Evolutionary conservation across 495 filamentous ascomycete genomes (phyloP).

Genomic region (Collariella sp.): DNA sequence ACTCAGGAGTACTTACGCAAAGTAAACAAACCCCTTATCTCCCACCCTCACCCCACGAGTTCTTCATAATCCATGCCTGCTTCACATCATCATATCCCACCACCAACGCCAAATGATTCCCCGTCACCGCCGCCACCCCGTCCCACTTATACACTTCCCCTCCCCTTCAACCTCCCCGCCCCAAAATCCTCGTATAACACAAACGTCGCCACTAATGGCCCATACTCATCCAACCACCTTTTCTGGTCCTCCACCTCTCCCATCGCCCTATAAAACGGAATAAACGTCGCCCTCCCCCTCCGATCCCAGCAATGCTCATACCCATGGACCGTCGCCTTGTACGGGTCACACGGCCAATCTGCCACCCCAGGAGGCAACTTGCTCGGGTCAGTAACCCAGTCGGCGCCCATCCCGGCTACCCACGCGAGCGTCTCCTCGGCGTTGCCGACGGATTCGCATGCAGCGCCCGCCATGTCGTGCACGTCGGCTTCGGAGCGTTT

Average conservation of each 20-base stretch:
- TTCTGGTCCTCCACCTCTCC: conserved; percentile 19
- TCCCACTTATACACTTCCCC: conserved; percentile 4
- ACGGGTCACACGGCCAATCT: conserved; percentile 18
- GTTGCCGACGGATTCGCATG: conserved; percentile 14
- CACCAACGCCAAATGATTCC: conserved; percentile 16
- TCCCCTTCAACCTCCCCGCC: conserved; percentile 1
- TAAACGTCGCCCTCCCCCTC: conserved; percentile 11
- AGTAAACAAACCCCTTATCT: conserved; percentile 16
- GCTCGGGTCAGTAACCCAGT: background rate
- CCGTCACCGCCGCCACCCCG: background rate
- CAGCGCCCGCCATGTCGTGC: conserved; percentile 12
- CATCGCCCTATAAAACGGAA: conserved; percentile 4
- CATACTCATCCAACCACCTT: conserved; percentile 16
- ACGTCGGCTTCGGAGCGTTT: conserved; percentile 20
- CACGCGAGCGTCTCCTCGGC: conserved; percentile 13
- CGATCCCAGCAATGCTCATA: conserved; percentile 11
- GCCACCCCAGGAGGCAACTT: background rate
- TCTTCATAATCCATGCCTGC: conserved; percentile 20
- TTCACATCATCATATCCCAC: conserved; percentile 16
- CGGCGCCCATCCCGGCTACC: conserved; percentile 5
- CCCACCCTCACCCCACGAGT: conserved; percentile 17
- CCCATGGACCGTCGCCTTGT: conserved; percentile 5
- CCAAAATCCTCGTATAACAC: conserved; percentile 12
- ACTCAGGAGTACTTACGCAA: conserved; percentile 12
- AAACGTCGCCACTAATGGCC: conserved; percentile 17